Conservation (phyloP, 108 stramenopile genomes). For the Skeletonema grethae region DNA sequence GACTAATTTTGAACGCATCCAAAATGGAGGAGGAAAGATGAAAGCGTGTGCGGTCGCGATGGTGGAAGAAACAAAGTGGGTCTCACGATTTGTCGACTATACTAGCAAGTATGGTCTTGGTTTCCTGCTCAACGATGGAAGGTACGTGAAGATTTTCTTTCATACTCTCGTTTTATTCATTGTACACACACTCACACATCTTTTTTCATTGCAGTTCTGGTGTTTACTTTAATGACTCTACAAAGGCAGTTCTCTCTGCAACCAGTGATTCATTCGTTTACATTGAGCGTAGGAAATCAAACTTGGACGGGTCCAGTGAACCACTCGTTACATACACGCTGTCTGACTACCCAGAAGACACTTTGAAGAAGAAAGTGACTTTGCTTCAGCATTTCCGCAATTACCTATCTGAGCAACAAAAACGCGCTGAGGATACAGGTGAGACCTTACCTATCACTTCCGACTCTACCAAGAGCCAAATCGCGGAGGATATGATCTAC, state of each 20-base stretch:
- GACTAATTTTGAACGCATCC: slow-evolving; percentile 37
- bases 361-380: slow-evolving; percentile 95
- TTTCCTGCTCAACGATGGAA: slow-evolving; percentile 92
- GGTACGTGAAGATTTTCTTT: slow-evolving; percentile 38
- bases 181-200: slow-evolving; percentile 1
- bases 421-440: slow-evolving; percentile 58
- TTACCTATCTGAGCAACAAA: slow-evolving; percentile 92
- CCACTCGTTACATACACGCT: slow-evolving; percentile 71
- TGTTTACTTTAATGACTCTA: slow-evolving; percentile 97
- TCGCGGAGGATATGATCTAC: slow-evolving; percentile 64
- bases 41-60: slow-evolving; percentile 53
- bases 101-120: slow-evolving; percentile 98
- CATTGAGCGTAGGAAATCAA: slow-evolving; percentile 78
- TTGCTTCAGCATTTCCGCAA: slow-evolving; percentile 95
- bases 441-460: slow-evolving; percentile 18
- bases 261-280: slow-evolving; percentile 87
- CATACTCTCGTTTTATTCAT: neutral
- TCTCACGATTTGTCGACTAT: slow-evolving; percentile 97
- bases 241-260: slow-evolving; percentile 91
- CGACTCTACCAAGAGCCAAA: slow-evolving; percentile 20
- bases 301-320: slow-evolving; percentile 34
- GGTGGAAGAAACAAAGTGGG: slow-evolving; percentile 69
- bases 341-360: slow-evolving; percentile 70
- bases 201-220: slow-evolving; percentile 70
- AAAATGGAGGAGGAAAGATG: slow-evolving; percentile 43